phyloP scores from a whole-genome alignment of 2,329 filamentous ascomycete species.

The Thyridium curvatum region DNA sequence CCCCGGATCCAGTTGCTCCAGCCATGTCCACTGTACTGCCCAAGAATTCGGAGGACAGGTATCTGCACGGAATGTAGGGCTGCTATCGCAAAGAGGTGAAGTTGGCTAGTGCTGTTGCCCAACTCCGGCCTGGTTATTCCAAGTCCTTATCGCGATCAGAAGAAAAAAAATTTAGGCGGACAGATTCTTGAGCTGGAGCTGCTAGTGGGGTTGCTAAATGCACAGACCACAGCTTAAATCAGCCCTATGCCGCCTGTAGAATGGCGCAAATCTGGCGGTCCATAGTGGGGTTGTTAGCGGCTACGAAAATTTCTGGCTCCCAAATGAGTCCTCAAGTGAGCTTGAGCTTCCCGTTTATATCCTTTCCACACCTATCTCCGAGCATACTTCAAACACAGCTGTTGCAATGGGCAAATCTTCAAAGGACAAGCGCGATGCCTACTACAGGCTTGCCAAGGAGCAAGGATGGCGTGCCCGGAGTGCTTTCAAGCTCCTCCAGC shows the following conservation, averaged over 20 bases:
- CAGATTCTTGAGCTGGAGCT: not conserved
- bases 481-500: conserved; percentile 93
- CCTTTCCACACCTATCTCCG: too few species aligned
- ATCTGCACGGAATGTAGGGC: not conserved
- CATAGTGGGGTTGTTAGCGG: not conserved
- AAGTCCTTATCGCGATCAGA: not conserved
- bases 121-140: not conserved
- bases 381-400: too few species aligned
- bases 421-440: conserved; percentile 97
- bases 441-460: conserved; percentile 96
- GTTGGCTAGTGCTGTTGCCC: too few species aligned
- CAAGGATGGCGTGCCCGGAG: conserved; percentile 96
- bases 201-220: conserved; percentile 1
- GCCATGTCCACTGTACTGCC: not conserved
- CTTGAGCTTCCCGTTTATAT: too few species aligned
- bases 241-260: conserved; percentile 11
- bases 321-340: too few species aligned
- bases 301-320: conserved; percentile 8
- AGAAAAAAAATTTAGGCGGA: conserved; percentile 6
- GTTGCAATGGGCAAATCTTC: conserved; percentile 79
- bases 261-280: not conserved
- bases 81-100: too few species aligned
- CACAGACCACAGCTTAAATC: conserved; percentile 22
- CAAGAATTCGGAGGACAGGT: not conserved
- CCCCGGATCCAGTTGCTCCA: not conserved